A percentile compares a stretch with the other conserved stretches of the same genome.
Conservation (phyloP, 2,329 filamentous ascomycete genomes). For the Dichotomopilus funicola region DNA sequence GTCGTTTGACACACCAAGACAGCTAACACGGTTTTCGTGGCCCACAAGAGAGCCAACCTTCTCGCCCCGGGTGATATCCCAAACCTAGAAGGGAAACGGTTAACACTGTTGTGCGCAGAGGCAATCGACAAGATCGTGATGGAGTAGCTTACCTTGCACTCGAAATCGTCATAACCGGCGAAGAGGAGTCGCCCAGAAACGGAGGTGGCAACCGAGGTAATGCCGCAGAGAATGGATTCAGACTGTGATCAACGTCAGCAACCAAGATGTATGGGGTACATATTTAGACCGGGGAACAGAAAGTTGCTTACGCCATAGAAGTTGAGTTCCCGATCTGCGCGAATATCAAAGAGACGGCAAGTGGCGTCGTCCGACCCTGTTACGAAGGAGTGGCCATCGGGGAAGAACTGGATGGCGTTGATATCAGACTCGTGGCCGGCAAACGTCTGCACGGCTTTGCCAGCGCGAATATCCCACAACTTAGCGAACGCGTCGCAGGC, state of each 20-base stretch:
- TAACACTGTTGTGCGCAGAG: conserved; percentile 12
- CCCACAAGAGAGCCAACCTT: conserved; percentile 95
- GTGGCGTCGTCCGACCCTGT: conserved; percentile 97
- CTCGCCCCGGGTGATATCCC: conserved; percentile 94
- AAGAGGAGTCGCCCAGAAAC: conserved; percentile 93
- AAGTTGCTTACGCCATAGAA: conserved; percentile 55
- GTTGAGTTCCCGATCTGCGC: conserved; percentile 76
- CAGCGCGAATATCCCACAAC: conserved; percentile 96
- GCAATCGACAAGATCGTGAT: neutral
- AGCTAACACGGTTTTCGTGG: conserved; percentile 98
- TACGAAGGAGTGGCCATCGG: conserved; percentile 95
- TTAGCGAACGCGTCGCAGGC: conserved; percentile 98
- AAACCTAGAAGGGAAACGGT: conserved; percentile 58
- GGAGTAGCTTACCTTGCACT: conserved; percentile 76
- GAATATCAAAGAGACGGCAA: conserved; percentile 95
- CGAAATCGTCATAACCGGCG: conserved; percentile 96
- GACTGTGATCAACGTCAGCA: conserved; percentile 51
- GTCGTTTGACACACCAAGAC: conserved; percentile 96
- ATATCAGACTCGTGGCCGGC: conserved; percentile 98
- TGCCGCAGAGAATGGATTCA: conserved; percentile 93
- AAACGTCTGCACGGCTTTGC: conserved; percentile 98
- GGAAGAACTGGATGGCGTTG: conserved; percentile 99
- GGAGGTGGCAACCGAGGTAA: conserved; percentile 96
- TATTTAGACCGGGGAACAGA: conserved; percentile 15
- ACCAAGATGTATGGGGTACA: conserved; percentile 8